Evolutionary conservation across 495 filamentous ascomycete genomes (phyloP).

Genomic region (Usnea hakonensis): DNA sequence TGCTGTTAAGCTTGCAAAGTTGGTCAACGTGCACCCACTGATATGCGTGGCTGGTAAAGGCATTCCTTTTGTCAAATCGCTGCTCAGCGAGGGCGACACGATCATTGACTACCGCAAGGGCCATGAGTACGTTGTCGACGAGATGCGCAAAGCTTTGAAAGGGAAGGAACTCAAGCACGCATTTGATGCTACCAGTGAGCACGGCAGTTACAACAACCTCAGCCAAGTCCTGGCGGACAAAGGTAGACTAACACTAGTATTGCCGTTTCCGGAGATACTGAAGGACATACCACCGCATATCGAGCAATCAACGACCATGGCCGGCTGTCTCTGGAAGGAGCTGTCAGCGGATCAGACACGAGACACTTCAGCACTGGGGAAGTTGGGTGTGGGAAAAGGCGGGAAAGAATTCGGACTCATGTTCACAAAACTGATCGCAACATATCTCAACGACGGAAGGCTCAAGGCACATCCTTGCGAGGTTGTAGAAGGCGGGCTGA

Average conservation of each 20-base stretch:
- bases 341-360: neutral
- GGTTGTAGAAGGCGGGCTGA: conserved; percentile 29
- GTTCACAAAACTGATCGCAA: conserved; percentile 29
- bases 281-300: conserved; percentile 4
- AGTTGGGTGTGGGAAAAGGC: conserved; percentile 16
- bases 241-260: conserved; percentile 6
- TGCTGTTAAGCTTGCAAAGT: conserved; percentile 35
- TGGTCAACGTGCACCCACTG: conserved; percentile 32
- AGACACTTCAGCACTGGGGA: too few species aligned
- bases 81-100: conserved; percentile 28
- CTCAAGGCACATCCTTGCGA: conserved; percentile 33
- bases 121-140: conserved; percentile 26
- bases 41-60: conserved; percentile 32
- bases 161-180: conserved; percentile 27
- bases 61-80: conserved; percentile 29
- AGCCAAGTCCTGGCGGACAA: conserved; percentile 20
- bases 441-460: conserved; percentile 28
- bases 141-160: conserved; percentile 29
- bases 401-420: conserved; percentile 33
- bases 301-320: conserved; percentile 18
- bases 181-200: conserved; percentile 29
- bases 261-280: conserved; percentile 9
- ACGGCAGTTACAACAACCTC: conserved; percentile 23
- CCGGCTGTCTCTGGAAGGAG: conserved; percentile 2
- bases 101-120: conserved; percentile 38